Evolutionary conservation across 1,284 basidiomycete species (phyloP).

Genomic region (Inonotus hispidus): DNA sequence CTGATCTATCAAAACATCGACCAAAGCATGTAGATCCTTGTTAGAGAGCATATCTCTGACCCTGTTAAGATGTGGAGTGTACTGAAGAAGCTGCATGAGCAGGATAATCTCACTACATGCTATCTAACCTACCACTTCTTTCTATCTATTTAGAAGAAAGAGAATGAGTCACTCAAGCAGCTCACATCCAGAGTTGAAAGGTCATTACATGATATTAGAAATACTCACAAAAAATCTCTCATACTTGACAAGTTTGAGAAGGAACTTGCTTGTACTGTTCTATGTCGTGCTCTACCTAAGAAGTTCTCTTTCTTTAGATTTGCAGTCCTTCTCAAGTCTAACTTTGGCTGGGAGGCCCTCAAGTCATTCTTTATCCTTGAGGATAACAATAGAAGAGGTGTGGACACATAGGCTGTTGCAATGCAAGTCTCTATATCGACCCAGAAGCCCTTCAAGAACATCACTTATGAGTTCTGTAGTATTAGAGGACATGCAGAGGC

Average conservation of each 20-base stretch:
- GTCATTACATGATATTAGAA: neutral
- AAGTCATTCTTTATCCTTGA: no score
- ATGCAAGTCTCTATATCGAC: no score
- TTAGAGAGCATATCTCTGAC: neutral
- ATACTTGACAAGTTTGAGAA: neutral
- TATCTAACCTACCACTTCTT: neutral
- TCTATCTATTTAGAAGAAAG: neutral
- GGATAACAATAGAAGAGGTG: no score
- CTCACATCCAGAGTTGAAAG: neutral
- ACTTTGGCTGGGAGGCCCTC: no score
- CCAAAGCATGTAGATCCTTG: neutral
- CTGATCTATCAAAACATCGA: neutral
- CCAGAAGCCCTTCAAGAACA: no score
- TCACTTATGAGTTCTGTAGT: no score
- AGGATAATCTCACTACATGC: neutral
- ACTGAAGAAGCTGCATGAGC: neutral
- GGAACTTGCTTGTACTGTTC: neutral
- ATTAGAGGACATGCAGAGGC: no score
- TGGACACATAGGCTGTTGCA: no score
- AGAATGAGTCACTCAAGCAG: neutral
- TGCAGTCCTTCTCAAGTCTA: no score
- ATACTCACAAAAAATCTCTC: neutral
- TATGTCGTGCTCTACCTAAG: neutral
- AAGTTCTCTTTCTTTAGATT: no score
- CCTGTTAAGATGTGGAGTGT: neutral